Evolutionary conservation across 345 rosid species (phyloP).

Genomic region (Acer campestre): DNA sequence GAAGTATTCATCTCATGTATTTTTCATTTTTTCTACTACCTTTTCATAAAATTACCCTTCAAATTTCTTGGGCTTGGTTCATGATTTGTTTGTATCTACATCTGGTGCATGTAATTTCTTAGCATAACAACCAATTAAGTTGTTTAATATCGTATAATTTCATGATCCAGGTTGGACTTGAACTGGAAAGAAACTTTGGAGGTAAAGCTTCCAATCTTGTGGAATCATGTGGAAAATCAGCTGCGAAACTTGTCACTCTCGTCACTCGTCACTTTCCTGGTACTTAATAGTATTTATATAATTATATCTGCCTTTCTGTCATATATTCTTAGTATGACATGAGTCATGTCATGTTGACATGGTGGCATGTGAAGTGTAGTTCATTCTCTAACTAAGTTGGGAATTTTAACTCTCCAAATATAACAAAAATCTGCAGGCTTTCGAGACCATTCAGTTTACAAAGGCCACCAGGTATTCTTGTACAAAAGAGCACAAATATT

Average conservation of each 20-base stretch:
- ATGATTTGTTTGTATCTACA: background rate
- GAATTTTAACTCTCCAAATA: conserved; percentile 15
- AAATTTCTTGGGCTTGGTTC: background rate
- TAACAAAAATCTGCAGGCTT: conserved; percentile 47
- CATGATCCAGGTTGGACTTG: conserved; percentile 62
- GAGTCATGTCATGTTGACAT: background rate
- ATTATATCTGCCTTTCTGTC: background rate
- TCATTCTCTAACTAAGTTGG: conserved; percentile 3
- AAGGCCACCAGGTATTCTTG: conserved; percentile 74
- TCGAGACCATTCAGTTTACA: conserved; percentile 73
- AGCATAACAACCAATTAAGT: background rate
- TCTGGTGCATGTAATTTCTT: conserved; percentile 1
- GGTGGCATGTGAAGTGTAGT: background rate
- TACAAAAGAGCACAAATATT: conserved; percentile 87
- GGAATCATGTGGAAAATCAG: conserved; percentile 70
- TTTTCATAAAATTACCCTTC: conserved; percentile 12
- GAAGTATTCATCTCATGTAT: background rate
- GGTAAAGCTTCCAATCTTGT: conserved; percentile 75
- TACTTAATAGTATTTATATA: conserved; percentile 22
- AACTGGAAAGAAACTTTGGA: conserved; percentile 64
- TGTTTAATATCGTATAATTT: conserved; percentile 20
- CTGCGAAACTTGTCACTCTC: conserved; percentile 71
- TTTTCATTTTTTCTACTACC: background rate
- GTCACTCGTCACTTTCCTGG: conserved; percentile 72
- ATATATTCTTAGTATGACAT: background rate